phyloP scores from a whole-genome alignment of 1,139 yeast species.

The Lodderomyces elongisporus region DNA sequence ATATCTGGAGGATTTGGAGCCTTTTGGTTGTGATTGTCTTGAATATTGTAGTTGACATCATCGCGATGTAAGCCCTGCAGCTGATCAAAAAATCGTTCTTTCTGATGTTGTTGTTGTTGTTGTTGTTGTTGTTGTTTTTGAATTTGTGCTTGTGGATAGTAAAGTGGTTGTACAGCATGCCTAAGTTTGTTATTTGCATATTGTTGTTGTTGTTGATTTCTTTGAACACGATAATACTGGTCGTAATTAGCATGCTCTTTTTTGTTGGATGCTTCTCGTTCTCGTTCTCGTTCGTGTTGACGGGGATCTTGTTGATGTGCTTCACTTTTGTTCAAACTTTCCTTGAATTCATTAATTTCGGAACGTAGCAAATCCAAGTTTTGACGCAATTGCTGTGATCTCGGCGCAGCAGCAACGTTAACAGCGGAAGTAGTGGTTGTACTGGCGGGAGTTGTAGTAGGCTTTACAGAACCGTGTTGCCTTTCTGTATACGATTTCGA shows the following conservation, averaged over 20 bases:
- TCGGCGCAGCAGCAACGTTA: conserved; percentile 10
- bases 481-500: conserved; percentile 4
- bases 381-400: conserved; percentile 36
- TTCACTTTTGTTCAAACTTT: conserved; percentile 27
- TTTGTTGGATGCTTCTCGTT: background rate
- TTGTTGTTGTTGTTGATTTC: background rate
- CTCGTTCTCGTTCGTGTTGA: background rate
- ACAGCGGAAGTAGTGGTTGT: background rate
- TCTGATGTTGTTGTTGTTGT: conserved; percentile 2
- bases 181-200: background rate
- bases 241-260: no score
- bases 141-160: conserved; percentile 1
- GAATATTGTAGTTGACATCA: background rate
- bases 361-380: conserved; percentile 39
- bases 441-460: background rate
- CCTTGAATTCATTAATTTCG: conserved; percentile 46
- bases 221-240: background rate
- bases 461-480: conserved; percentile 4
- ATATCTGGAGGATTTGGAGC: conserved; percentile 20
- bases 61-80: conserved; percentile 3
- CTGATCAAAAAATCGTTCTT: conserved; percentile 3
- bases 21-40: background rate
- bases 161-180: background rate
- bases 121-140: conserved; percentile 2
- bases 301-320: background rate